These are phyloP conservation scores for Rubus idaeus DNA, from an alignment of 306 rosid species.

Conservation along the genomic window DNA sequence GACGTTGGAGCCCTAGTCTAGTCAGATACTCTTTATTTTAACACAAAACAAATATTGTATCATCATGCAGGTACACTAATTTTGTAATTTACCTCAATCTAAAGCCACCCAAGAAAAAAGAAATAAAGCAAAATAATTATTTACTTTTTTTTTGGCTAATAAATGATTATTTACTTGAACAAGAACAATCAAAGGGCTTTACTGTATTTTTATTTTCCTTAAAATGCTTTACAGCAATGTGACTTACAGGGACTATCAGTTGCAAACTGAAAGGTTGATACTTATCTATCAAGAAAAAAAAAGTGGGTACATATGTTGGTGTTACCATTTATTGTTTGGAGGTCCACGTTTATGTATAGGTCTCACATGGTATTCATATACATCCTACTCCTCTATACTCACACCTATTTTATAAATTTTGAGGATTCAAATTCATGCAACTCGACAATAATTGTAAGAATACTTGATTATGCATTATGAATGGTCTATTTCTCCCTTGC, in stretches of 20 bases:
- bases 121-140: not conserved
- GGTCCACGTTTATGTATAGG: not conserved
- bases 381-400: not conserved
- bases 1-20: conserved; percentile 36
- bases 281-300: not conserved
- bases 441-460: not conserved
- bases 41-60: not conserved
- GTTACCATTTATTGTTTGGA: conserved; percentile 2
- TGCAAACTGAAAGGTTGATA: not conserved
- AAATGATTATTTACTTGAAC: not conserved
- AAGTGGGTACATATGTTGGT: not conserved
- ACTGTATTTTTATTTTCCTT: not conserved
- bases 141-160: not conserved
- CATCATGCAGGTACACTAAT: not conserved
- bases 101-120: not conserved
- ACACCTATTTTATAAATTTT: not conserved
- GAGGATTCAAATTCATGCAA: not conserved
- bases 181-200: not conserved
- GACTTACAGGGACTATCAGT: not conserved
- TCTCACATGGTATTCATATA: not conserved
- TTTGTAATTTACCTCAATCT: not conserved
- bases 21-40: conserved; percentile 12
- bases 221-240: not conserved
- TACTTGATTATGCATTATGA: not conserved
- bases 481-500: not conserved